Percentiles rank a stretch among this genome's conserved stretches.
These are phyloP conservation scores for Scutellaria barbata DNA, from an alignment of 257 asterid species.

Conservation along the genomic window DNA sequence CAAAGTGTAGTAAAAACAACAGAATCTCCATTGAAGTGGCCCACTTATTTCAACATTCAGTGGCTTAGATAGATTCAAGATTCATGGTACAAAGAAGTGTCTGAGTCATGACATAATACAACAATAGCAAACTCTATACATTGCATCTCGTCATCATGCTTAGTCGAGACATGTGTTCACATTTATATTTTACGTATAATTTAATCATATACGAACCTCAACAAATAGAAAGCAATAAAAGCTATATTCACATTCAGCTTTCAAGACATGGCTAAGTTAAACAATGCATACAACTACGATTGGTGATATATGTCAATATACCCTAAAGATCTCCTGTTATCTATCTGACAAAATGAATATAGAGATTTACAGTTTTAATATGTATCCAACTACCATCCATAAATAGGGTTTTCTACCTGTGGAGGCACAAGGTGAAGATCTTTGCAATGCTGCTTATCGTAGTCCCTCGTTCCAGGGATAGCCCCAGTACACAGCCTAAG, in stretches of 20 bases:
- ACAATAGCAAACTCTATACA: too few relatives aligned
- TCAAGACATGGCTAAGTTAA: background rate
- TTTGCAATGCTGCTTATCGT: conserved; percentile 68
- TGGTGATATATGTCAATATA: background rate
- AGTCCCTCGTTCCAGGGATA: conserved; percentile 78
- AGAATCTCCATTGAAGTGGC: too few relatives aligned
- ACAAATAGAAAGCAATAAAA: background rate
- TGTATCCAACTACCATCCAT: conserved; percentile 77
- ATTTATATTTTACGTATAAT: too few relatives aligned
- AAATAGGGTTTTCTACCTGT: conserved; percentile 88
- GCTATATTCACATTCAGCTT: conserved; percentile 41
- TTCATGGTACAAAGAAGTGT: too few relatives aligned
- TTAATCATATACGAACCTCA: too few relatives aligned
- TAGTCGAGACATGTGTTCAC: too few relatives aligned
- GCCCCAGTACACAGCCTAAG: conserved; percentile 90
- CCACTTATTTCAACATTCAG: too few relatives aligned
- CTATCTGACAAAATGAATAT: conserved; percentile 38
- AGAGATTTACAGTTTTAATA: conserved; percentile 46
- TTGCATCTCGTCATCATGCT: too few relatives aligned
- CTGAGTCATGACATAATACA: too few relatives aligned
- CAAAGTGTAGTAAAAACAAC: too few relatives aligned
- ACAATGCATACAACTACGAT: too few relatives aligned
- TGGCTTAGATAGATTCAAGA: too few relatives aligned
- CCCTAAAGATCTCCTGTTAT: conserved; percentile 2
- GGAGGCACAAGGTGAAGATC: conserved; percentile 89